A percentile compares a stretch with the other conserved stretches of the same genome.
Evolutionary conservation across 805 yeast species (phyloP).

Genomic region (Lachancea lanzarotensis): DNA sequence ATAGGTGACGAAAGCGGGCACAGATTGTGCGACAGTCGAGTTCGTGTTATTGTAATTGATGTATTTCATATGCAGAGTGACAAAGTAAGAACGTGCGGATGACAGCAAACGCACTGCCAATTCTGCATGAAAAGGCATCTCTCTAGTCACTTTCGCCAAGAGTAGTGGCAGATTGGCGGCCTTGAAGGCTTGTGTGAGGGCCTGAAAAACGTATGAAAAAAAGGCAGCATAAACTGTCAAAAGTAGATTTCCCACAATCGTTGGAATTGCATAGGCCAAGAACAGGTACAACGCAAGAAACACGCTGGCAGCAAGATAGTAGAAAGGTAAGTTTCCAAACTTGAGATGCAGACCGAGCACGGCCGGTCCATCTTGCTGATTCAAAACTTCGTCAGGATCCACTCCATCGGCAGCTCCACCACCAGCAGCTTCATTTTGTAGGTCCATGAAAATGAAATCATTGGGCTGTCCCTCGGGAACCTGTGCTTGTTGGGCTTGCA

Average conservation of each 20-base stretch:
- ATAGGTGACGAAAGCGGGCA: constrained; percentile 28
- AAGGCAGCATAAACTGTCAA: constrained; percentile 16
- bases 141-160: background rate
- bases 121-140: background rate
- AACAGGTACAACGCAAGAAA: constrained; percentile 34
- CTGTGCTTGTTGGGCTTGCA: constrained; percentile 11
- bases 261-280: constrained; percentile 43
- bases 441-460: constrained; percentile 9
- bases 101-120: background rate
- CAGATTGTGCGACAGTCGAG: constrained; percentile 21
- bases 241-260: constrained; percentile 37
- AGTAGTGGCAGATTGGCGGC: constrained; percentile 1
- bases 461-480: constrained; percentile 6
- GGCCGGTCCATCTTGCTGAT: constrained; percentile 19
- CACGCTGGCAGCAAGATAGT: constrained; percentile 26
- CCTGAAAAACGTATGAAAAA: constrained; percentile 11
- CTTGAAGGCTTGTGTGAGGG: constrained; percentile 10
- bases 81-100: background rate
- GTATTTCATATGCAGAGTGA: background rate
- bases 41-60: constrained; percentile 9
- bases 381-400: constrained; percentile 8
- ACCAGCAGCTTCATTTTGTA: constrained; percentile 1
- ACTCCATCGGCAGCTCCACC: constrained; percentile 8
- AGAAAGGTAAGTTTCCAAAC: constrained; percentile 18
- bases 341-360: constrained; percentile 26